Evolutionary conservation across 2,329 filamentous ascomycete genomes (phyloP), one percentile per base, ranked within the genome.

Genomic region (Immersiporthe knoxdaviesiana): DNA sequence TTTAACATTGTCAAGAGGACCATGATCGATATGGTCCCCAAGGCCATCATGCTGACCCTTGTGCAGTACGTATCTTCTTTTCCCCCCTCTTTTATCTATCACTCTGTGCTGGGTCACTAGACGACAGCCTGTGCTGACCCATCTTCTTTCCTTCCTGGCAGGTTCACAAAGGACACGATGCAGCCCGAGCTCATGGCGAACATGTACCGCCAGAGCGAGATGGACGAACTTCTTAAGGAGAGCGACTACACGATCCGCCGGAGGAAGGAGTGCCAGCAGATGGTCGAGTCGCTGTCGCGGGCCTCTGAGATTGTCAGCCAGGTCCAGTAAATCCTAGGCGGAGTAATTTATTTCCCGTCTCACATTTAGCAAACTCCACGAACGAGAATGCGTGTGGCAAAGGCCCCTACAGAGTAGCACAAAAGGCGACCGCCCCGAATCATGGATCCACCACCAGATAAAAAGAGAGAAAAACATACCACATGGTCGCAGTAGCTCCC

Each of bases 11-110:
- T 97, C 74, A 93, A 94, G 84, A 88, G 96, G 74, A 99, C 97
- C 71, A 97, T 99, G 94, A 97, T 98, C 74, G 96, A 99, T 78
- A 99, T 99, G 96, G 96, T 99, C 7, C 96, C 96, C 74, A 99
- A 99, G 84, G 96, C 96, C 54, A 97, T 99, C 78, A 99, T 99
- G 96, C 87, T 98, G 74, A 97, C 88, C 75, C 91, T 99, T 60
- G 96, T 99, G 65, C 91, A 95, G 92, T 97, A 89, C 79, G 93
- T 90, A 6, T 12, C 14, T 7, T 12, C 11, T 16, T 27, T 21
- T 32, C 11, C 16, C 8, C 27, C 24, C 11, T 7, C 16, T 11
- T 0, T 41, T n/a, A 10, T 7, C 6, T 10, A 10, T n/a, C 50
- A 56, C 30, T 6, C 14, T 18, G 27, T 30, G 52, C 52, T 56